Base-by-base conservation (phyloP, 208 protist species). In the Wallacemonas sp. region DNA sequence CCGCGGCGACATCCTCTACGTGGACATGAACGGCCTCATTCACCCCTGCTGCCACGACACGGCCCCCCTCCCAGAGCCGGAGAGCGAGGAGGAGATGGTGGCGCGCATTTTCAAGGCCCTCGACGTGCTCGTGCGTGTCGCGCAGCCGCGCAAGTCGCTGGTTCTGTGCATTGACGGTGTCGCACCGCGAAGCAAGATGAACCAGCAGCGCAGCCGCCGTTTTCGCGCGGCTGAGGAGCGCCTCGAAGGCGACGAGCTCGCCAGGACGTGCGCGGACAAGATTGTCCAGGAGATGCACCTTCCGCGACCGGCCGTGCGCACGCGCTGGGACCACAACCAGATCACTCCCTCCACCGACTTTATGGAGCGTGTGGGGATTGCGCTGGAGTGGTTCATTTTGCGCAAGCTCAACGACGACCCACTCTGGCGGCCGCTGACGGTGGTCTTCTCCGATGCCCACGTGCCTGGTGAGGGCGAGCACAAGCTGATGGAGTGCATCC, bases 1-100 rank as follows among this genome's bases (percentile, higher is more conserved):
- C 63, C 48, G 65, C 28, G 87, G 83, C 67, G 99, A 99, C 84
- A 99, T 99, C 81, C 80, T 99, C 0, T 99, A 99, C 84, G 77
- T 99, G 7, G 99, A 99, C 76, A 99, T 99, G 98, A 99, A 99
- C 72, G 97, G 97, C 8, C 77, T 99, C 36, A 99, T 99, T 66
- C 99, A 99, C 77, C 98, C 98, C 1, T 99, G 98, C 63, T 98
- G 95, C 49, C 99, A 99, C 82, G 97, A 99, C 59, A 98, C 98
- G 23, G 77, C 92, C 8, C 89, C 90, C 7, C 61, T 89, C 32
- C 78, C 86, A 39, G 76, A 93, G 59, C 93, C 91, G 0, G 72
- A 91, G 52, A 93, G 65, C 16, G 90, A 97, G 70, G 86, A 94
- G 70, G 91, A 98, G 77, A 97, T 97, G 94, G 81, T 98, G 33